A percentile compares a stretch with the other conserved stretches of the same genome.
phyloP scores from a whole-genome alignment of 2,329 filamentous ascomycete species.

The Verticillium zaregamsianum region DNA sequence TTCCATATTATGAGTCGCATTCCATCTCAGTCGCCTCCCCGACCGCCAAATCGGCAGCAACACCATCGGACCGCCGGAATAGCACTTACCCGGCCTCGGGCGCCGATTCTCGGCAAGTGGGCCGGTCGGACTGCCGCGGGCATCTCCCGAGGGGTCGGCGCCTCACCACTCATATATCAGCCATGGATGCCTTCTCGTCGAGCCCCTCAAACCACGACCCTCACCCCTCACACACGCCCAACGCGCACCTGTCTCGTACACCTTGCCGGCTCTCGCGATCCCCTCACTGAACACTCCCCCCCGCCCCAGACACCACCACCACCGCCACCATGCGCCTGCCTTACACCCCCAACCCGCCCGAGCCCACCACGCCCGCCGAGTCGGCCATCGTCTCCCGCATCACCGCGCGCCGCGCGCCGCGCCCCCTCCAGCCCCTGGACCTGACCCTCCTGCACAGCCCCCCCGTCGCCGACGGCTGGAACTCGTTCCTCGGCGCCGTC shows the following conservation, averaged over 20 bases:
- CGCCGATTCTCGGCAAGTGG: neutral
- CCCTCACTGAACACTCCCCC: neutral
- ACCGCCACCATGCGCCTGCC: slow-evolving; percentile 58
- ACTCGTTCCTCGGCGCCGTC: slow-evolving; percentile 61
- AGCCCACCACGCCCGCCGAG: slow-evolving; percentile 39
- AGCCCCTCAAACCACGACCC: no score
- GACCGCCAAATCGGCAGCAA: neutral
- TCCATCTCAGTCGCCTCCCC: no score
- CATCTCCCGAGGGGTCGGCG: neutral
- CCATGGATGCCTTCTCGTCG: neutral
- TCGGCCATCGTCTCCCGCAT: slow-evolving; percentile 60
- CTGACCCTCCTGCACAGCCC: slow-evolving; percentile 72
- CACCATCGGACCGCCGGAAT: neutral
- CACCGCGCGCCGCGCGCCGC: slow-evolving; percentile 59
- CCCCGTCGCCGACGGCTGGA: slow-evolving; percentile 72
- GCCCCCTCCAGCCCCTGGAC: slow-evolving; percentile 71
- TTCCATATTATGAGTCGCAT: no score
- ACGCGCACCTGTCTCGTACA: no score
- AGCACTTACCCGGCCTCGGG: neutral
- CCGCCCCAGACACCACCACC: neutral
- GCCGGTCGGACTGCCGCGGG: neutral
- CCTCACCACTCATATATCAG: neutral
- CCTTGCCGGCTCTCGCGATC: no score
- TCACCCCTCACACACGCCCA: neutral
- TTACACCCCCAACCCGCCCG: slow-evolving; percentile 54